Base-by-base conservation (phyloP, 106 monocot genomes). In the Phalaenopsis equestris region DNA sequence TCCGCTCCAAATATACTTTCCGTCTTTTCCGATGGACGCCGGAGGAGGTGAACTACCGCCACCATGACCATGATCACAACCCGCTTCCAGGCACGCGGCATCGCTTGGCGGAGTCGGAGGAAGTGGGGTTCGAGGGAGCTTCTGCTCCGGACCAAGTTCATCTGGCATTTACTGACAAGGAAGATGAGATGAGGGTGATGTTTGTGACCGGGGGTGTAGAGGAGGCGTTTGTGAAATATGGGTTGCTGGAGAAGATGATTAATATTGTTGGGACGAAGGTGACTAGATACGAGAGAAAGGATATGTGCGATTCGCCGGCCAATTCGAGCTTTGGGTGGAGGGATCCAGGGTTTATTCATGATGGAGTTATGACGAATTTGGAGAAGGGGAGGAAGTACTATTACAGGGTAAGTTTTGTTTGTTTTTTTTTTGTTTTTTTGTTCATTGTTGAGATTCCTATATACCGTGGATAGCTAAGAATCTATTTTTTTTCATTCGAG, bases 251-350 rank as follows among this genome's bases (percentile, higher is more conserved):
- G 78, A 65, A 43, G 75, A 37, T 89, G 87, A 86, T 86, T 49
- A 45, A 19, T 79, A 82, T 76, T 75, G 86, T 75, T 67, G 82
- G 41, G 61, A 86, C 98, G 80, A 87, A 81, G 81, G 89, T 84
- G 79, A 84, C 47, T n/a, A 86, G 86, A 86, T 99, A 99, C 42
- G 87, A 88, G 83, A 87, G 76, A 73, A 46, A 78, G 65, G 86
- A 99, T 57, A 95, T 99, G 99, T 99, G 99, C 75, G 93, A 90
- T 79, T 74, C 41, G 76, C 99, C 99, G 64, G 99, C 99, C 56
- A 99, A 93, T 81, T 48, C 85, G 42, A 87, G 82, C 83, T 42
- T 88, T 11, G 99, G 91, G 75, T 99, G 98, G 98, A 91, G 98
- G 77, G 98, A 99, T 87, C 98, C 98, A 0, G 99, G 99, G 56